A percentile compares a stretch with the other conserved stretches of the same genome.
Conservation (phyloP, 768 basidiomycete species). For the Bullera alba region DNA sequence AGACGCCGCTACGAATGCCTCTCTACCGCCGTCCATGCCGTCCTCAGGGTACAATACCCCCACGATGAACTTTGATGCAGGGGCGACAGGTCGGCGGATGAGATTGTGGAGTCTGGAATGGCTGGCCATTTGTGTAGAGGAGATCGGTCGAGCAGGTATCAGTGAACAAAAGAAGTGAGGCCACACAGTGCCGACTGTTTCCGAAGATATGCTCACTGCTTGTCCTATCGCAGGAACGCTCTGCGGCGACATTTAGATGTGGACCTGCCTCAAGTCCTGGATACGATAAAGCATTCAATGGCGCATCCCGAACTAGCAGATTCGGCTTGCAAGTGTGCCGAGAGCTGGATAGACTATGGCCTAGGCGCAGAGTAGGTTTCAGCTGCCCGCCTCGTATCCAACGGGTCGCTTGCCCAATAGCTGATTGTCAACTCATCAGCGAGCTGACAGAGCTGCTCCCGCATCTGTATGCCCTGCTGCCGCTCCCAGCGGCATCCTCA, state of each 20-base stretch:
- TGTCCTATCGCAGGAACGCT: constrained; percentile 16
- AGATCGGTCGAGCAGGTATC: constrained; percentile 68
- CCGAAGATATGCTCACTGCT: constrained; percentile 4
- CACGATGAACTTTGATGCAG: neutral
- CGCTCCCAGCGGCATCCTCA: constrained; percentile 58
- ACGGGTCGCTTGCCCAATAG: neutral
- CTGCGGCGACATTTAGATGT: constrained; percentile 56
- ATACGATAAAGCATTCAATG: constrained; percentile 60
- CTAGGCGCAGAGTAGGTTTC: constrained; percentile 60
- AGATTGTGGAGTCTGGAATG: constrained; percentile 35
- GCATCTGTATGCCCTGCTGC: constrained; percentile 58
- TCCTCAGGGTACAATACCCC: constrained; percentile 35
- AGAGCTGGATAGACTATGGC: constrained; percentile 68
- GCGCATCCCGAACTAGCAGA: constrained; percentile 51
- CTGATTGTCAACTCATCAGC: constrained; percentile 45
- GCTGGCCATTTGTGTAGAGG: constrained; percentile 75
- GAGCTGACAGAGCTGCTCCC: constrained; percentile 57
- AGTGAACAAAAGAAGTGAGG: constrained; percentile 62
- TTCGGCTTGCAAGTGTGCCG: constrained; percentile 69
- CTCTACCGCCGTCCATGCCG: constrained; percentile 25
- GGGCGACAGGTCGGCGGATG: constrained; percentile 6
- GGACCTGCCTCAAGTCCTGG: constrained; percentile 64
- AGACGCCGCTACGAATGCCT: constrained; percentile 56
- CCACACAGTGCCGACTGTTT: neutral
- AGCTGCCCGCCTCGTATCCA: neutral